A percentile compares a stretch with the other conserved stretches of the same genome.
Conservation (phyloP, 179 eudicot species). For the Vitellaria paradoxa region DNA sequence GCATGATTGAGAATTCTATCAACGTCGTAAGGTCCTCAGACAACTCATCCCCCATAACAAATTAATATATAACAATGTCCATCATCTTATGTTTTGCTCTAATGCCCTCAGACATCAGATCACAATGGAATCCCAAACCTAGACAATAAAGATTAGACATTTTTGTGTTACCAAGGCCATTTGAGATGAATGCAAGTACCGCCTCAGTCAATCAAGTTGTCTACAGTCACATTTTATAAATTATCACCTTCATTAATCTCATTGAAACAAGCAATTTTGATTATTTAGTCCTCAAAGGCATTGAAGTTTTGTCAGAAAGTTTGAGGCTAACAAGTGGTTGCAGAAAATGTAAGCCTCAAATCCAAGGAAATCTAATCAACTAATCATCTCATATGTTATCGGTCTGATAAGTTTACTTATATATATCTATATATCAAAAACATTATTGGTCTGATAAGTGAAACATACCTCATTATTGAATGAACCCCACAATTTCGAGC, state of each 20-base stretch:
- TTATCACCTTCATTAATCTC: not conserved
- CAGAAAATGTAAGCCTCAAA: constrained; percentile 3
- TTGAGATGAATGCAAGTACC: not conserved
- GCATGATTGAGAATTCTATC: not conserved
- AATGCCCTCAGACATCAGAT: not conserved
- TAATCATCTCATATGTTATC: not conserved
- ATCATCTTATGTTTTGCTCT: not conserved
- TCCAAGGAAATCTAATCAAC: not conserved
- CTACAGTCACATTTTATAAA: not conserved
- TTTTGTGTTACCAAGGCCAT: not conserved
- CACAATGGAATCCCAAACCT: not conserved
- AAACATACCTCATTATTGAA: constrained; percentile 31
- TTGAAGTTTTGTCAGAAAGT: not conserved
- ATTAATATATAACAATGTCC: too few species aligned
- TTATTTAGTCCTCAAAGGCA: not conserved
- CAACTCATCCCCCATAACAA: not conserved
- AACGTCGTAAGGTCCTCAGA: not conserved
- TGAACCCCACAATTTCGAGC: constrained; percentile 19
- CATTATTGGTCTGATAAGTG: not conserved
- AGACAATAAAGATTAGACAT: not conserved
- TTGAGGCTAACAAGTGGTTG: not conserved
- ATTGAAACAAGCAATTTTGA: not conserved
- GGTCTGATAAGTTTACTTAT: too few species aligned
- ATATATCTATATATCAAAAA: too few species aligned
- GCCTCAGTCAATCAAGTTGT: too few species aligned